These are phyloP conservation scores for Russula sp. DNA, from an alignment of 768 basidiomycete species.

Conservation along the genomic window DNA sequence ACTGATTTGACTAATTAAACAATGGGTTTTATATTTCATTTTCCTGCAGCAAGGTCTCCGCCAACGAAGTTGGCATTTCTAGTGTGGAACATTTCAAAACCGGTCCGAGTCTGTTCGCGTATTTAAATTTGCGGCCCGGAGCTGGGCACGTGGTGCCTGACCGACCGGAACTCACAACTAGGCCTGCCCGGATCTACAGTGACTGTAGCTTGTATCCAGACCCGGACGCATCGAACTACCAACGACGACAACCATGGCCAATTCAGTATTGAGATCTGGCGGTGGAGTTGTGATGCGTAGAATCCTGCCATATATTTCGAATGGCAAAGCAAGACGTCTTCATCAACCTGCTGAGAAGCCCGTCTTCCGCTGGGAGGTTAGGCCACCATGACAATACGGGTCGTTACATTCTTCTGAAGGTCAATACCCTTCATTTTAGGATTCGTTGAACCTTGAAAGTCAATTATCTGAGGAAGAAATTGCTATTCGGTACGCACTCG, in stretches of 20 bases:
- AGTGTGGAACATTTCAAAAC: neutral
- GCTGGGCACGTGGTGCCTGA: neutral
- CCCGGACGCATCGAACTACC: neutral
- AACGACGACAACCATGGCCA: constrained; percentile 7
- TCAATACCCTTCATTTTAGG: constrained; percentile 39
- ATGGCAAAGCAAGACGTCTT: neutral
- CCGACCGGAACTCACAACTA: neutral
- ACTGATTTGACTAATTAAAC: no score
- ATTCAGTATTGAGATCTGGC: neutral
- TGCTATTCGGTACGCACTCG: constrained; percentile 62
- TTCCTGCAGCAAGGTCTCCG: no score
- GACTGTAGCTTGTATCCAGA: neutral
- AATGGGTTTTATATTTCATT: no score
- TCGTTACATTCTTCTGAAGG: neutral
- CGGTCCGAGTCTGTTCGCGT: no score
- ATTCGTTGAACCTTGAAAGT: constrained; percentile 74
- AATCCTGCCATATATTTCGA: neutral
- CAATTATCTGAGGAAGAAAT: constrained; percentile 86
- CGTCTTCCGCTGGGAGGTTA: constrained; percentile 30
- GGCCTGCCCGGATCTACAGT: neutral
- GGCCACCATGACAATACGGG: neutral
- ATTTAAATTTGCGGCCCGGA: neutral
- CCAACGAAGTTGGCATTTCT: no score
- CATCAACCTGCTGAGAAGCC: neutral
- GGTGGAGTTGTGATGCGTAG: neutral